Percentiles rank a stretch among this genome's conserved stretches.
phyloP scores from a whole-genome alignment of 2,329 filamentous ascomycete species.

The Colletotrichum camelliae region DNA sequence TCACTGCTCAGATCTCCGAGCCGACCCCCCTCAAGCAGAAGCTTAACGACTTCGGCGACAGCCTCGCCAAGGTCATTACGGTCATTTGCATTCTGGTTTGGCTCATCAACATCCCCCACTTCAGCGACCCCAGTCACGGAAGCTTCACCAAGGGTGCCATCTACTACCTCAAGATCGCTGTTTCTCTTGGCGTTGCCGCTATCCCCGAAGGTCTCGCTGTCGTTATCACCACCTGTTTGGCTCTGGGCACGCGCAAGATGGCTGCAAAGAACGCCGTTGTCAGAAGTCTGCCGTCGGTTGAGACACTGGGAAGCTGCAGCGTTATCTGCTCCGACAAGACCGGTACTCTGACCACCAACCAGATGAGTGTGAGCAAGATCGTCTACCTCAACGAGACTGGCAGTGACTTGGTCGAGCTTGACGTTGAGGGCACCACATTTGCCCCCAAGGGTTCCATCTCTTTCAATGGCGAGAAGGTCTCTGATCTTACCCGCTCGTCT shows the following conservation, averaged over 20 bases:
- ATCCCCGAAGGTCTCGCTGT: slow-evolving; percentile 98
- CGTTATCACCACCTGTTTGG: slow-evolving; percentile 98
- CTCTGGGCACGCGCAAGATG: slow-evolving; percentile 97
- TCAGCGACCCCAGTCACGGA: slow-evolving; percentile 92
- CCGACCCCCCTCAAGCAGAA: slow-evolving; percentile 98
- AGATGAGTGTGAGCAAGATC: slow-evolving; percentile 97
- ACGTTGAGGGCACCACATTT: slow-evolving; percentile 93
- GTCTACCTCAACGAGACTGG: slow-evolving; percentile 81
- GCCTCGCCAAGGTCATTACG: slow-evolving; percentile 95
- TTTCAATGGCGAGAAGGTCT: slow-evolving; percentile 69
- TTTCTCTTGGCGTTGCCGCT: slow-evolving; percentile 95
- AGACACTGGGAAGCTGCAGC: slow-evolving; percentile 98
- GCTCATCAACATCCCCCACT: slow-evolving; percentile 98
- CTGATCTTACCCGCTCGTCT: slow-evolving; percentile 73
- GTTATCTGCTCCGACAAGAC: slow-evolving; percentile 99
- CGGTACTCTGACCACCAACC: slow-evolving; percentile 96
- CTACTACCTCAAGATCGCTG: slow-evolving; percentile 99
- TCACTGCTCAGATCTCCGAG: slow-evolving; percentile 96
- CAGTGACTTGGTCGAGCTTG: slow-evolving; percentile 79
- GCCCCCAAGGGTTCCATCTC: slow-evolving; percentile 79
- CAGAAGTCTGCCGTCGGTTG: slow-evolving; percentile 92
- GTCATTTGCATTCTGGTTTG: slow-evolving; percentile 96
- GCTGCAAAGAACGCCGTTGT: slow-evolving; percentile 98
- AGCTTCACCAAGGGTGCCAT: slow-evolving; percentile 96
- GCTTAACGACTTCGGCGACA: slow-evolving; percentile 96